Conservation (phyloP, 306 rosid species). For the Prunus mira region DNA sequence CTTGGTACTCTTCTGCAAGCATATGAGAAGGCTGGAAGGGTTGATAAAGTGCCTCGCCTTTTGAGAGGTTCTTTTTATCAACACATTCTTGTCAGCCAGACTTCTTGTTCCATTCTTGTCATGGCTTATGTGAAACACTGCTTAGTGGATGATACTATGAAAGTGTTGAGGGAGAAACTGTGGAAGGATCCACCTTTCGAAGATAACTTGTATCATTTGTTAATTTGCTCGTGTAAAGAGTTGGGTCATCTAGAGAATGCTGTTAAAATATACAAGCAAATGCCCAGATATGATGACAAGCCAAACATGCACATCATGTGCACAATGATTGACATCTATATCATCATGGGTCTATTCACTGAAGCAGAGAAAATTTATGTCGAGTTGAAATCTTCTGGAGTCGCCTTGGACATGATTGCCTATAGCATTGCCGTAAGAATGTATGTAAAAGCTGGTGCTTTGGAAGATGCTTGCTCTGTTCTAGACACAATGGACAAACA, state of each 20-base stretch:
- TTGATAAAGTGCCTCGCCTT: constrained; percentile 57
- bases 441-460: constrained; percentile 73
- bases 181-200: constrained; percentile 73
- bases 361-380: constrained; percentile 68
- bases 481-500: constrained; percentile 60
- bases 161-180: constrained; percentile 56
- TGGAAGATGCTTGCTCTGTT: constrained; percentile 78
- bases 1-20: constrained; percentile 66
- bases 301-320: constrained; percentile 74
- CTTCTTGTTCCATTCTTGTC: constrained; percentile 74
- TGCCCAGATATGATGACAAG: constrained; percentile 40
- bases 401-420: constrained; percentile 71
- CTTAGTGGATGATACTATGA: constrained; percentile 65
- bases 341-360: constrained; percentile 51
- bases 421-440: constrained; percentile 70
- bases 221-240: constrained; percentile 88
- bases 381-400: constrained; percentile 53
- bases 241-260: constrained; percentile 66
- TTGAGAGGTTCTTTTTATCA: constrained; percentile 56
- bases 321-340: constrained; percentile 83
- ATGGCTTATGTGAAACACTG: constrained; percentile 78
- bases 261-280: constrained; percentile 49
- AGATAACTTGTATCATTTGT: constrained; percentile 76
- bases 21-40: constrained; percentile 66
- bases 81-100: constrained; percentile 67